Base-by-base conservation (phyloP, 768 basidiomycete genomes). In the Amanita pallidorosea region DNA sequence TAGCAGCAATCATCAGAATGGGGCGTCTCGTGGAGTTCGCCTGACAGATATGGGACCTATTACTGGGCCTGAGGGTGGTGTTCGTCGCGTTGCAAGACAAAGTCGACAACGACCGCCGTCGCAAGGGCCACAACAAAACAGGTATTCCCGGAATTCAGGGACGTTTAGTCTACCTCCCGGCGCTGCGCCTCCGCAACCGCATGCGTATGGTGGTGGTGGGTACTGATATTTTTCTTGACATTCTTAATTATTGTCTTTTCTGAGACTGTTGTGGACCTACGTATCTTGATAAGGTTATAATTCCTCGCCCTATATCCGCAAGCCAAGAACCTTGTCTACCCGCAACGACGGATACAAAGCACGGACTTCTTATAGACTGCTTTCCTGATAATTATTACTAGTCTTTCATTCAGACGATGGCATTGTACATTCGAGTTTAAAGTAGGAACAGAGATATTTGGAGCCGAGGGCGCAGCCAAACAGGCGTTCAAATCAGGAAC, bases 41-140 rank as follows among this genome's bases (percentile, higher is more conserved):
- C 66, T 97, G 51, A 78, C 77, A 49, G 94, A 97, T 57, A 69
- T 78, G 58, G 94, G 94, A 12, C 90, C 89, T 35, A 86, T 93
- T 2, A 83, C 87, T 36, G 77, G 77, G 33, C 76, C 81, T 7
- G 82, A 86, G 15, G 50, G 50, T 13, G 84, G 85, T 48, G 91
- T 92, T 23, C 77, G 90, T 36, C 69, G 91, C 52, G 86, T 94
- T 23, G 77, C 87, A 43, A 71, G 88, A 58, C 50, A 43, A 13
- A 67, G 67, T 35, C 73, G 82, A 22, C 40, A 2, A 56, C 70
- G 86, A 41, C 75, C 82, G 12, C 70, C 77, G 23, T 80, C 84
- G 29, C 82, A 84, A 58, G 67, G 69, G 20, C 72, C 75, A 3
- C 70, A 72, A 51, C 79, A 79, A 67, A 84, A 85, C 61, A 72